Evolutionary conservation across 2,329 filamentous ascomycete genomes (phyloP), one percentile per base, ranked within the genome.

Genomic region (Corinectria fuckeliana): DNA sequence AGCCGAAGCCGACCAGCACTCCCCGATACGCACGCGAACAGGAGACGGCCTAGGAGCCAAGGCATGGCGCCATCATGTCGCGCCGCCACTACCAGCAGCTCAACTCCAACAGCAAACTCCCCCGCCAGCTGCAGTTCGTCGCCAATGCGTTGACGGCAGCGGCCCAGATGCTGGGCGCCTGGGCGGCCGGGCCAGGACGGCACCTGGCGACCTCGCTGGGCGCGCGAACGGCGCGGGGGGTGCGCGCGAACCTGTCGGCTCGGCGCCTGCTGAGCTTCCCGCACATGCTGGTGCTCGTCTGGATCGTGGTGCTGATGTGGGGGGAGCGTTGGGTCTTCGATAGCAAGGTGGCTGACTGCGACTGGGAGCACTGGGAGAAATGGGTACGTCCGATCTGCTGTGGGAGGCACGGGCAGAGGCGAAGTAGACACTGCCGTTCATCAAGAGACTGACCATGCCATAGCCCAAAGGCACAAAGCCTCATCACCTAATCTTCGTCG

Each of bases 361-460:
- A 85, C 54, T 99, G 95, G 95, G 82, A 86, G 32, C 85, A 85
- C 38, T 99, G 95, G 95, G 95, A 99, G 80, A 84, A 86, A 76
- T 99, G 95, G 93, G 93, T 96, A 82, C 72, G 85, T 69, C 20
- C 8, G 20, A 18, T n/a, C 18, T n/a, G 10, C 6, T 7, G 11
- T 11, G 32, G 34, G 13, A 57, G 36, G 53, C n/a, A 16, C 10
- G 18, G 14, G 10, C 26, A 18, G 16, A 21, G 21, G 10, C 36
- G n/a, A 25, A 25, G 6, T n/a, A 28, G 9, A 26, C 18, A 16
- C 26, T 28, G 21, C n/a, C 13, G n/a, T n/a, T 23, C 25, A 38
- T 26, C 56, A 14, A 45, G 48, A 51, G 52, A 60, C 65, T 65
- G 50, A 71, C 72, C 25, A 47, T 44, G 34, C 32, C 55, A 34